Percentiles rank a stretch among this genome's conserved stretches.
Conservation (phyloP, 1,139 yeast genomes). For the Yamadazyma triangularis region DNA sequence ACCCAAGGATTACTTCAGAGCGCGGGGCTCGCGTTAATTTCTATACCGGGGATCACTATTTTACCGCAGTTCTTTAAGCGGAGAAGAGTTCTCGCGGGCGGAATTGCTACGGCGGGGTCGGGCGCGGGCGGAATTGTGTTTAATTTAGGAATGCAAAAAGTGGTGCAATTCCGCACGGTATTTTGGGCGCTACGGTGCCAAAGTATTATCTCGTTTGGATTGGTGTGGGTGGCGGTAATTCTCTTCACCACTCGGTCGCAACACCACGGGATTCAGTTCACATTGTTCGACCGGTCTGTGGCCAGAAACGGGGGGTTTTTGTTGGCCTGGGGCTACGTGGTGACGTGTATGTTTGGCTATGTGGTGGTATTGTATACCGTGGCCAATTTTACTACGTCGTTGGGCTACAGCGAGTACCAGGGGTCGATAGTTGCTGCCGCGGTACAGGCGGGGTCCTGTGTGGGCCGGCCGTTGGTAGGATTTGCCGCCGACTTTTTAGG, state of each 20-base stretch:
- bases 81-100: constrained; percentile 53
- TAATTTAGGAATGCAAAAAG: constrained; percentile 33
- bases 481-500: constrained; percentile 35
- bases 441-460: constrained; percentile 38
- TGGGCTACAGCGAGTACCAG: constrained; percentile 37
- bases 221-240: constrained; percentile 26
- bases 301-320: constrained; percentile 28
- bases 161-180: constrained; percentile 23
- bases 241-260: constrained; percentile 21
- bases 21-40: constrained; percentile 43
- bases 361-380: constrained; percentile 41
- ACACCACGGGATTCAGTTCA: constrained; percentile 27
- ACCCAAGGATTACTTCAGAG: constrained; percentile 52
- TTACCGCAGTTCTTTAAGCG: constrained; percentile 52
- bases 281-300: constrained; percentile 26
- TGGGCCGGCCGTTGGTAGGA: constrained; percentile 42
- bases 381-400: constrained; percentile 40
- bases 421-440: constrained; percentile 44
- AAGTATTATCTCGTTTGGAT: constrained; percentile 29
- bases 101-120: constrained; percentile 56
- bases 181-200: constrained; percentile 36
- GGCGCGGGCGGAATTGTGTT: constrained; percentile 59
- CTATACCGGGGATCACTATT: constrained; percentile 38
- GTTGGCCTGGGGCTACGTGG: constrained; percentile 25
- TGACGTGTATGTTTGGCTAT: constrained; percentile 43